phyloP scores from a whole-genome alignment of 805 yeast genomes.

The Starmerella vaccinii region DNA sequence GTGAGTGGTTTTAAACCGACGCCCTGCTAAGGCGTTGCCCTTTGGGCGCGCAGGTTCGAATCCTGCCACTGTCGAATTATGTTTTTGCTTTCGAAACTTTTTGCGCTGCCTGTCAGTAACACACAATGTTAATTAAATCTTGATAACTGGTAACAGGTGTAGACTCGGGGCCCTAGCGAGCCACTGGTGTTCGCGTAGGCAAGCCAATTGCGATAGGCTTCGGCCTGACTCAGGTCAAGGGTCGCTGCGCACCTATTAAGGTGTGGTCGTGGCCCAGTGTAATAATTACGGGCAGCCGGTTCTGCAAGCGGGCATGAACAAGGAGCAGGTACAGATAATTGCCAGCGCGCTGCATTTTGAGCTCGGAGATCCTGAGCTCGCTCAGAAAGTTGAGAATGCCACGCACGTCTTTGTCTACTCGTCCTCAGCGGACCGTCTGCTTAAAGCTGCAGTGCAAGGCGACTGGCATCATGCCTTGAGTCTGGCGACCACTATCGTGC shows the following conservation, averaged over 20 bases:
- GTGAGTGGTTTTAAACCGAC: slow-evolving; percentile 26
- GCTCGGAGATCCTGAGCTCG: neutral
- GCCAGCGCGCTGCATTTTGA: slow-evolving; percentile 3
- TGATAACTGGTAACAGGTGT: no score
- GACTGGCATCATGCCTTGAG: neutral
- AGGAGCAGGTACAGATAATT: slow-evolving; percentile 1
- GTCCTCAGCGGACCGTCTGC: neutral
- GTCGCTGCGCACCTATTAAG: no score
- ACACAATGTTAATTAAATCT: no score
- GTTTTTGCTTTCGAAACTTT: slow-evolving; percentile 4
- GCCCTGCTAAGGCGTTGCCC: slow-evolving; percentile 27
- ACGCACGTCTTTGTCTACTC: neutral
- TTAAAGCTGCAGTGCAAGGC: neutral
- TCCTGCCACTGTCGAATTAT: slow-evolving; percentile 23
- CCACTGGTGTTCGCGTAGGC: no score
- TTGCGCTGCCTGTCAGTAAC: neutral
- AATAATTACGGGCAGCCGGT: neutral
- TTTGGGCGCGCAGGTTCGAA: slow-evolving; percentile 27
- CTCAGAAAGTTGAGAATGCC: neutral
- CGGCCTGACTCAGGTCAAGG: no score
- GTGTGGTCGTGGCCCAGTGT: no score
- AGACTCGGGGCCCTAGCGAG: no score
- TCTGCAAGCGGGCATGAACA: slow-evolving; percentile 1
- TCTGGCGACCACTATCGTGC: neutral
- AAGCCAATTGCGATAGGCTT: no score